phyloP scores from a whole-genome alignment of 345 rosid species.

The Pistacia vera region DNA sequence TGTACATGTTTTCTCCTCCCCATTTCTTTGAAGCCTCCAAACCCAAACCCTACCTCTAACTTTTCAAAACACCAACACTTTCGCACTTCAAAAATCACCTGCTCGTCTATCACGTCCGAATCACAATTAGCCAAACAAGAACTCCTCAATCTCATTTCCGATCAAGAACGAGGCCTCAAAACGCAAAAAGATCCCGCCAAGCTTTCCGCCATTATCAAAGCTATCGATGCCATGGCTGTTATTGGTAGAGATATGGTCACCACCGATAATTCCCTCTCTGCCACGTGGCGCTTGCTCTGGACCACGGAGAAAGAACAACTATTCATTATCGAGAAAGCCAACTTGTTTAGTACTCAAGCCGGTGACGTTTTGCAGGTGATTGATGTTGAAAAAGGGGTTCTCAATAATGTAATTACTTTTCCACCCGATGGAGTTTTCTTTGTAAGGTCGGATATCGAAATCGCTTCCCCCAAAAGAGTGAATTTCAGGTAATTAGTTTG shows the following conservation, averaged over 20 bases:
- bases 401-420: slow-evolving; percentile 86
- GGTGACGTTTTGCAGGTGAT: slow-evolving; percentile 94
- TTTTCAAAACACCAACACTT: not conserved
- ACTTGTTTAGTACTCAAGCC: slow-evolving; percentile 65
- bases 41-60: not conserved
- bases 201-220: slow-evolving; percentile 58
- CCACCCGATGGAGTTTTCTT: slow-evolving; percentile 94
- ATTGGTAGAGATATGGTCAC: slow-evolving; percentile 58
- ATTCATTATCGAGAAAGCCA: slow-evolving; percentile 83
- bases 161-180: slow-evolving; percentile 84
- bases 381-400: slow-evolving; percentile 56
- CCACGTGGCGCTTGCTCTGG: slow-evolving; percentile 92
- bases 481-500: slow-evolving; percentile 60
- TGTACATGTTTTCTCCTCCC: slow-evolving; percentile 22
- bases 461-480: slow-evolving; percentile 78
- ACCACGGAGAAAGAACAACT: slow-evolving; percentile 96
- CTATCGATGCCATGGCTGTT: slow-evolving; percentile 65
- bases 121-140: slow-evolving; percentile 52
- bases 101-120: slow-evolving; percentile 41
- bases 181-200: slow-evolving; percentile 61
- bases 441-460: slow-evolving; percentile 67
- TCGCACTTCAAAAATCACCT: slow-evolving; percentile 20
- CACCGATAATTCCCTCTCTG: slow-evolving; percentile 63
- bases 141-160: slow-evolving; percentile 72
- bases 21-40: slow-evolving; percentile 15